Percentiles rank a stretch among this genome's conserved stretches.
phyloP scores from a whole-genome alignment of 805 yeast genomes.

The Isabelozyma pseudorhagii region DNA sequence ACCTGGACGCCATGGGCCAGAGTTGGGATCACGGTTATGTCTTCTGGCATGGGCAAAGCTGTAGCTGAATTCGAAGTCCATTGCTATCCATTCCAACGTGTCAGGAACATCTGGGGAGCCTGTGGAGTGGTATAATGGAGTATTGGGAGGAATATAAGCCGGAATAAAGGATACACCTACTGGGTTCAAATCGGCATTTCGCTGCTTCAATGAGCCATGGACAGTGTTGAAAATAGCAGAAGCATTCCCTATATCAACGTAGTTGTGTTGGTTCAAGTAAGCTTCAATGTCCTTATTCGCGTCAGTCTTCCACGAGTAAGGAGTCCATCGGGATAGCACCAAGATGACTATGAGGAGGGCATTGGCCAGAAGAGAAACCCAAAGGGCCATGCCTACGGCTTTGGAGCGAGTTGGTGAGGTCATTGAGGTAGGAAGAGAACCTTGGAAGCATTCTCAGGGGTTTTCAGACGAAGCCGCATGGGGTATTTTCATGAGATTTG shows the following conservation, averaged over 20 bases:
- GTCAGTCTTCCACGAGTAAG: background rate
- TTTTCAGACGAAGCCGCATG: too few species aligned
- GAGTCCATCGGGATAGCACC: background rate
- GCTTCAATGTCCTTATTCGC: background rate
- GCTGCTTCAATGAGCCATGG: slow-evolving; percentile 50
- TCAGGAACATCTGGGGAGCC: slow-evolving; percentile 38
- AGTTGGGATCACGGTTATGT: slow-evolving; percentile 1
- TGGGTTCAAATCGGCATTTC: slow-evolving; percentile 51
- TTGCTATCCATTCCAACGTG: slow-evolving; percentile 59
- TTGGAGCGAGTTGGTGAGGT: background rate
- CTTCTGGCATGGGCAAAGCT: slow-evolving; percentile 36
- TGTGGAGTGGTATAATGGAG: slow-evolving; percentile 55
- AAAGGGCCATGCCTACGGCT: background rate
- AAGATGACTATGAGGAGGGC: background rate
- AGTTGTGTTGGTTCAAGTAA: slow-evolving; percentile 5
- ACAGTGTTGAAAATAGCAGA: slow-evolving; percentile 55
- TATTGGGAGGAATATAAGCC: slow-evolving; percentile 58
- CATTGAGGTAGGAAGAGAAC: background rate
- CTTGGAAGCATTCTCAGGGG: background rate
- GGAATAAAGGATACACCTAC: slow-evolving; percentile 58
- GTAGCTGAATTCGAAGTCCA: slow-evolving; percentile 61
- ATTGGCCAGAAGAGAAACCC: background rate
- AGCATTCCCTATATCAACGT: slow-evolving; percentile 45
- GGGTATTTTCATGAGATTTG: too few species aligned
- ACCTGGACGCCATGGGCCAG: slow-evolving; percentile 4